phyloP scores from a whole-genome alignment of 495 filamentous ascomycete genomes.

The Xylaria acuta region DNA sequence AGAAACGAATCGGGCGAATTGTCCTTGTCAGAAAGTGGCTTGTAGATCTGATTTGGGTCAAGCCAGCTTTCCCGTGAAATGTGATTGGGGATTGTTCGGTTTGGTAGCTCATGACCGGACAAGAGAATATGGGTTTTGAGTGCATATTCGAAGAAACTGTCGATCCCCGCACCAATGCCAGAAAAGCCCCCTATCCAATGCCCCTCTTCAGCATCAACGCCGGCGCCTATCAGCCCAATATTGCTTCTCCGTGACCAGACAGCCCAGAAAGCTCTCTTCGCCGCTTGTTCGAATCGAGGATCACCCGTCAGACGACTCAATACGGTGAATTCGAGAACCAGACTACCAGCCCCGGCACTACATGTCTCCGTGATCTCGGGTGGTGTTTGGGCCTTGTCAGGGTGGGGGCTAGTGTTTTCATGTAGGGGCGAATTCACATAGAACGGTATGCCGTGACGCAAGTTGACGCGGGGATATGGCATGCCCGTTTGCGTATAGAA shows the following conservation, averaged over 20 bases:
- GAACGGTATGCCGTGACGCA: conserved; percentile 89
- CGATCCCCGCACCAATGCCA: conserved; percentile 93
- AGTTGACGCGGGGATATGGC: conserved; percentile 93
- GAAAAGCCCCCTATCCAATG: conserved; percentile 87
- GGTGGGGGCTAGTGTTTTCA: conserved; percentile 33
- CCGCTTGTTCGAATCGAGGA: conserved; percentile 81
- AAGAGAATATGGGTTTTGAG: conserved; percentile 91
- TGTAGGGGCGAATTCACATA: conserved; percentile 82
- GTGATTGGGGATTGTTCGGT: conserved; percentile 46
- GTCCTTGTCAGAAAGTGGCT: conserved; percentile 65
- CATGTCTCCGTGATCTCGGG: conserved; percentile 93
- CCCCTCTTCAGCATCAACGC: conserved; percentile 90
- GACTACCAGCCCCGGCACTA: conserved; percentile 91
- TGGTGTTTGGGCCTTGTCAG: conserved; percentile 44
- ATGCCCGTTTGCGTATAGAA: conserved; percentile 89
- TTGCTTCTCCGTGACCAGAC: conserved; percentile 87
- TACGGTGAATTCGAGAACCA: conserved; percentile 90
- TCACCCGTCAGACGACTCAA: conserved; percentile 90
- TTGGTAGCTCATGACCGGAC: conserved; percentile 68
- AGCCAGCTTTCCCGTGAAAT: conserved; percentile 46
- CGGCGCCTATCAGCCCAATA: conserved; percentile 87
- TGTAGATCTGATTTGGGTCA: conserved; percentile 62
- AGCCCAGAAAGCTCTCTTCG: conserved; percentile 92
- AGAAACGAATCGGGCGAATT: conserved; percentile 80
- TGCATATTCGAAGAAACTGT: conserved; percentile 98